phyloP scores from a whole-genome alignment of 306 rosid species.

The Delonix regia region DNA sequence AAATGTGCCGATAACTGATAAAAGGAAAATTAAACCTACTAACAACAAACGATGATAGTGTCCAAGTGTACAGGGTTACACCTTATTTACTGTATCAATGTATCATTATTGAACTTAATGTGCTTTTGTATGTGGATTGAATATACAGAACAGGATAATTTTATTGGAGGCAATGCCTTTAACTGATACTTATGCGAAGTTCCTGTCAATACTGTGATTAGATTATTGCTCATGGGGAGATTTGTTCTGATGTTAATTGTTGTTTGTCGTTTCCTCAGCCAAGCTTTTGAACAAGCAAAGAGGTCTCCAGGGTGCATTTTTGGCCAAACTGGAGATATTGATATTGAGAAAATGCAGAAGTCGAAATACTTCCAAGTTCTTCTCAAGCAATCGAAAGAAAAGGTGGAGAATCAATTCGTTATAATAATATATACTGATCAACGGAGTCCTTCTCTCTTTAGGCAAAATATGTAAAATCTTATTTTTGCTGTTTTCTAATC shows the following conservation, averaged over 20 bases:
- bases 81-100: not conserved
- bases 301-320: conserved; percentile 63
- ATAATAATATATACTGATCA: conserved; percentile 10
- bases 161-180: conserved; percentile 2
- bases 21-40: not conserved
- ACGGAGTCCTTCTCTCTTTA: not conserved
- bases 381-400: conserved; percentile 54
- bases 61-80: not conserved
- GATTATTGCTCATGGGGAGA: not conserved
- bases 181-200: not conserved
- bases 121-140: not conserved
- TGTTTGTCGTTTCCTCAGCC: conserved; percentile 46
- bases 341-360: conserved; percentile 70
- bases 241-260: conserved; percentile 14
- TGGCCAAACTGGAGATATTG: conserved; percentile 61
- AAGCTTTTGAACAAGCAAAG: conserved; percentile 85
- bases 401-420: conserved; percentile 50
- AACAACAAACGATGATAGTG: not conserved
- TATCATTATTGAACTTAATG: not conserved
- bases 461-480: not conserved
- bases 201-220: conserved; percentile 13
- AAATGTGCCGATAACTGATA: not conserved
- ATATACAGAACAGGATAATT: not conserved
- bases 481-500: not conserved
- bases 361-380: conserved; percentile 75